phyloP scores from a whole-genome alignment of 2,329 filamentous ascomycete species.

The Capronia epimyces region DNA sequence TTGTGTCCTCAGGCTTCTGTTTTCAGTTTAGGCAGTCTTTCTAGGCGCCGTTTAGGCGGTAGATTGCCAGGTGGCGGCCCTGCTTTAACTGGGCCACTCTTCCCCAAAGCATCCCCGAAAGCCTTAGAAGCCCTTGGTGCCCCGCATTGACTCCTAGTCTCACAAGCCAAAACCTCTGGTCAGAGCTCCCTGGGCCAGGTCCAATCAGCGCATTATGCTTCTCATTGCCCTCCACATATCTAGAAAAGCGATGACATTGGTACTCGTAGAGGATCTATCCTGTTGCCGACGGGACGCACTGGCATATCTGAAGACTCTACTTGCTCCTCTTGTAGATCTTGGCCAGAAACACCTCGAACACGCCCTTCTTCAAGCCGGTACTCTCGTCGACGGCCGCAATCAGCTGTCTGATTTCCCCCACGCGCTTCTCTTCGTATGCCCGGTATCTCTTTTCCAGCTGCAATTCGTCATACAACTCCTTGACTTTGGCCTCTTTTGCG shows the following conservation, averaged over 20 bases:
- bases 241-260: neutral
- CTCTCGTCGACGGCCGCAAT: conserved; percentile 80
- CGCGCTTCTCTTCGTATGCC: conserved; percentile 82
- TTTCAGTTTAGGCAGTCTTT: neutral
- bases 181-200: neutral
- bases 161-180: neutral
- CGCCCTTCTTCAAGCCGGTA: conserved; percentile 78
- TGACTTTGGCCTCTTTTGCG: conserved; percentile 74
- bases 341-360: conserved; percentile 82
- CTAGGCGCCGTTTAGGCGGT: neutral
- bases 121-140: neutral
- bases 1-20: neutral
- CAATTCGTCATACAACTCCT: conserved; percentile 81
- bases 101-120: neutral
- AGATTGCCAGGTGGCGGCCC: neutral
- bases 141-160: neutral
- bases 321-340: conserved; percentile 99
- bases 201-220: neutral
- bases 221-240: neutral
- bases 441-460: conserved; percentile 77
- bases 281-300: conserved; percentile 1
- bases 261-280: neutral
- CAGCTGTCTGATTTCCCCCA: conserved; percentile 67
- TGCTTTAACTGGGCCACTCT: neutral
- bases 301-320: conserved; percentile 43